Percentiles rank a stretch among this genome's conserved stretches.
Conservation (phyloP, 768 basidiomycete genomes). For the Trametes cinnabarina region DNA sequence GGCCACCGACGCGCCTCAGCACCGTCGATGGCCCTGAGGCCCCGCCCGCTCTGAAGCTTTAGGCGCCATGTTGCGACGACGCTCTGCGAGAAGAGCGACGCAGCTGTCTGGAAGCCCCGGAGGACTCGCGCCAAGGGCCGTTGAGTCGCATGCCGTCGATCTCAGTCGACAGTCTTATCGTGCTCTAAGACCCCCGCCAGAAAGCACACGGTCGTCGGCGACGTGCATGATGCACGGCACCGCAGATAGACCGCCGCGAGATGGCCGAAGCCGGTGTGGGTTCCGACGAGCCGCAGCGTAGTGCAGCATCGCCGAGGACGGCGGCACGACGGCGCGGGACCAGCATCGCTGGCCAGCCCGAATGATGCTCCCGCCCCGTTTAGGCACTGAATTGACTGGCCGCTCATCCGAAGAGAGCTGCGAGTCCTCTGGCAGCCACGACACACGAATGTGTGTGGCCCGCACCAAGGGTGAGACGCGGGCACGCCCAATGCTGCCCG, state of each 20-base stretch:
- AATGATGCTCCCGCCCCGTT: not conserved
- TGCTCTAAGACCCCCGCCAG: not conserved
- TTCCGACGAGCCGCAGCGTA: not conserved
- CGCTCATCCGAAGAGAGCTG: not conserved
- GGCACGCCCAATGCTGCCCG: not conserved
- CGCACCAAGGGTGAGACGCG: not conserved
- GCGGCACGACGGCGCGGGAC: not conserved
- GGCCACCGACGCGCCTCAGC: no score
- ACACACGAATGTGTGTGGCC: not conserved
- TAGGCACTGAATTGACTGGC: not conserved
- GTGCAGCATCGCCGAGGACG: not conserved
- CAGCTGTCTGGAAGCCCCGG: no score
- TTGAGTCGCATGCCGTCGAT: no score
- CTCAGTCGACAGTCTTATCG: no score
- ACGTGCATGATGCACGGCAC: not conserved
- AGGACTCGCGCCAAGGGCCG: no score
- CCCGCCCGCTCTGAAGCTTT: no score
- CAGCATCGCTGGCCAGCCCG: not conserved
- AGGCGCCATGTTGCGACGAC: no score
- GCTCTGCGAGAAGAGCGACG: no score
- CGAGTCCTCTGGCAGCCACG: conserved; percentile 1
- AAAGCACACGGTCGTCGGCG: not conserved
- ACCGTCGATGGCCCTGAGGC: no score
- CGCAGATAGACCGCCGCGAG: not conserved
- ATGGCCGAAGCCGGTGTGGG: not conserved